Base-by-base conservation (phyloP, 768 basidiomycete species). In the Termitomyces sp. region DNA sequence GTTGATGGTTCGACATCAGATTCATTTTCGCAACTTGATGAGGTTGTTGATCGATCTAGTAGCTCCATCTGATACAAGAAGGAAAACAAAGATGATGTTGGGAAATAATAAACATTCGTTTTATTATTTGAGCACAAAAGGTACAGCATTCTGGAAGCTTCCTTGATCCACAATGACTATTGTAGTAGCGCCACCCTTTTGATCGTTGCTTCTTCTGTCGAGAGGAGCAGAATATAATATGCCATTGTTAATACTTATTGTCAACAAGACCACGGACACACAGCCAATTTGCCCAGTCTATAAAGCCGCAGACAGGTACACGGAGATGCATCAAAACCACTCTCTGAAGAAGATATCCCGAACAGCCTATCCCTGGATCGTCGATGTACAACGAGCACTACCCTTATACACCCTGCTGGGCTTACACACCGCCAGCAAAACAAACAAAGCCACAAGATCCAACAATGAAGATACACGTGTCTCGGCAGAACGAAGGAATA, bases 321-420 rank as follows among this genome's bases (percentile, higher is more conserved):
- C 16, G 27, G 36, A 15, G 6, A 42, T 42, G 39, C 11, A 27
- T 12, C 6, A 11, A 5, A 33, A 39, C 36, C 24, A n/a, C 37
- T 18, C 22, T 16, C 18, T 41, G 27, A n/a, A 53, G 12, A n/a
- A 20, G 30, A 53, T 37, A 53, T n/a, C 27, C 24, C 9, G 4
- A 39, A 12, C 15, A 18, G 3, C 36, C 16, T n/a, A 53, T 27
- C 22, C 7, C 27, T n/a, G 20, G 12, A 42, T 20, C 3, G 15
- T 54, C 39, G n/a, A 54, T 54, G 53, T 54, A 54, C 39, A 41
- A 54, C 53, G 53, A 53, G 24, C 11, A 54, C 37, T 54, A 54
- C 39, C 36, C 53, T 15, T 15, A 30, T 11, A 54, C 53, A 31
- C 30, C 27, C 41, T 54, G 53, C 39, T 54, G 53, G 53, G 20